Base-by-base conservation (phyloP, 176 grass and related monocot species). In the Oryza glumipatula region DNA sequence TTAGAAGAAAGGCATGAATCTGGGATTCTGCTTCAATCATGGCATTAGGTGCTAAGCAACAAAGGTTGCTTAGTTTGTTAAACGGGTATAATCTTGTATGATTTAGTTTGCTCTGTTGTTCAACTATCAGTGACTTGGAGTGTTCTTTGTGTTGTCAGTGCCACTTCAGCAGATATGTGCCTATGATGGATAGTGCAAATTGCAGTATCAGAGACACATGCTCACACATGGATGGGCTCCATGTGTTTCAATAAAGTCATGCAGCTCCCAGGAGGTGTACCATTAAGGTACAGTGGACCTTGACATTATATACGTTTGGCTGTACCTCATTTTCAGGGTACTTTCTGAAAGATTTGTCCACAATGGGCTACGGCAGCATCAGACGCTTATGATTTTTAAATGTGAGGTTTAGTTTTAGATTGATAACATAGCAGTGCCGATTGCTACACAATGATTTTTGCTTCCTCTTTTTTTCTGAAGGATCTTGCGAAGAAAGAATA, bases 141-240 rank as follows among this genome's bases (percentile, higher is more conserved):
- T 73, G 33, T 81, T 76, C 48, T 65, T 65, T 84, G 38, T 76
- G 65, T 68, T 88, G 44, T 49, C 77, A 70, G 43, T 79, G 86
- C 39, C 64, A 82, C 33, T 82, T 68, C 58, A 79, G 70, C 79
- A 78, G 65, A 63, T 26, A 67, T 22, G 79, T 69, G 28, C 28
- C 28, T 30, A 30, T 30, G 28, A 30, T 30, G 28, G 28, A 30
- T 30, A 80, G 81, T 67, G 41, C 76, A 84, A 76, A 66, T 54
- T 24, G 67, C 35, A 74, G 65, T 67, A 73, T 85, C 66, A 82
- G 46, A 78, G 44, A 86, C 77, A 89, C 83, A 89, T 89, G 90
- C 76, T 74, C 76, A 89, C 86, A 92, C 83, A 92, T 89, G 90
- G 86, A 86, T 85, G 90, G 83, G 86, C 81, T 92, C 86, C 86